Base-by-base conservation (phyloP, 148 eudicot genomes). In the Cornus kousa region DNA sequence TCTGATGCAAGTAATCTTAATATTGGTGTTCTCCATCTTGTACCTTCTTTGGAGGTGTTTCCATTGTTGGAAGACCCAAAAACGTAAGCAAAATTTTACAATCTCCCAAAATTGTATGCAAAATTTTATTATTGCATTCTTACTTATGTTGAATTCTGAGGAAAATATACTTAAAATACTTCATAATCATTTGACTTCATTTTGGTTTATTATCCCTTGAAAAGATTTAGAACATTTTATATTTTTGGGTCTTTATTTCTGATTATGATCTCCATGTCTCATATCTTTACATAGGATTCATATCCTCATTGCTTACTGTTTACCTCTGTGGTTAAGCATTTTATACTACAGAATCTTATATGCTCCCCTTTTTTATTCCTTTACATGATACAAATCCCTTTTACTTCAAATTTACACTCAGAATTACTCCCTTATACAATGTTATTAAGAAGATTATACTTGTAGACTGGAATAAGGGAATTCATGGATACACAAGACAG, bases 1-100 rank as follows among this genome's bases (percentile, higher is more conserved):
- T 88, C 91, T 31, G 99, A 96, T 91, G 99, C 98, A 23, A 96
- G 98, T 82, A 90, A 91, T 80, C 75, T 96, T 31, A 96, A 93
- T 88, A 97, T 96, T 68, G 99, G 99, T 28, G 99, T 96, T 81
- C 92, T 96, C 82, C 98, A 96, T 87, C 95, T 96, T 64, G 95
- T 92, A 74, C 99, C 99, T 22, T 87, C 97, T 68, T 86, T 96
- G 79, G 99, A 96, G 80, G 95, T 96, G 81, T 96, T 96, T 72
- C 98, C 99, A 31, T 79, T 93, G 75, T 76, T 96, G 86, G 91
- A 87, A 9, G 97, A 96, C 79, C 87, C 90, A 69, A 93, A 92
- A 87, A 88, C 80, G 99, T 96, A 90, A 37, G 97, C 71, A 68
- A 57, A 62, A 48, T 39, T 66, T 79, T 77, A 67, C 16, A 64